Evolutionary conservation across 306 rosid species (phyloP), one percentile per base, ranked within the genome.

Genomic region (Begonia fuchsioides): DNA sequence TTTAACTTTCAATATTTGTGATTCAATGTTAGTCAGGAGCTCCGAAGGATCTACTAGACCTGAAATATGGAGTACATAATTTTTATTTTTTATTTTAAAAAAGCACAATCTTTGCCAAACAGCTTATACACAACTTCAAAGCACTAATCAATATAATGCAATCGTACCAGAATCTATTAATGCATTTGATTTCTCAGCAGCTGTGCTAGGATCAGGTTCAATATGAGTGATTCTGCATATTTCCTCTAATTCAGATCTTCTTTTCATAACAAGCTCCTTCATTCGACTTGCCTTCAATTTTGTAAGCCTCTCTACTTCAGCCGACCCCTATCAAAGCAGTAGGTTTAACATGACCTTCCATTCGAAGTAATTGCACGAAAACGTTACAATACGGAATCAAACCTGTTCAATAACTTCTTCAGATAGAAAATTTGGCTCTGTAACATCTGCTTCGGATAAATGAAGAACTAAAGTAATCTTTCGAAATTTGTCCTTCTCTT

Each of bases 251-350:
- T 84, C 95, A 32, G 68, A 67, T 63, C 95, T 79, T 77, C 59
- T 85, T 61, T 90, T 90, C 69, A 90, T 69, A 55, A 90, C 95
- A 43, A 90, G 95, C 61, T 90, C 95, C 56, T 81, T 90, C 98
- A 90, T 81, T 71, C 95, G 69, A 75, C 97, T 82, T 43, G 97
- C 94, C 71, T 90, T 90, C 49, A 90, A 69, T 50, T 81, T 71
- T 2, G 87, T 45, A 40, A 90, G 83, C 76, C 80, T 90, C 71
- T 75, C 92, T 55, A 84, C 95, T 75, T 90, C 97, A 9, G 78
- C 85, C 0, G 81, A 79, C 57, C 87, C 95, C 97, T 90, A 70
- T 48, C 59, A 64, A 52, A 48, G 11, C 15, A 57, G 8, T 14
- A 39, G 46, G 52, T 56, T 38, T 55, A 41, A 26, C 67, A 14